These are phyloP conservation scores for Exophiala lecanii-corni DNA, from an alignment of 2,329 filamentous ascomycete species.

Conservation along the genomic window DNA sequence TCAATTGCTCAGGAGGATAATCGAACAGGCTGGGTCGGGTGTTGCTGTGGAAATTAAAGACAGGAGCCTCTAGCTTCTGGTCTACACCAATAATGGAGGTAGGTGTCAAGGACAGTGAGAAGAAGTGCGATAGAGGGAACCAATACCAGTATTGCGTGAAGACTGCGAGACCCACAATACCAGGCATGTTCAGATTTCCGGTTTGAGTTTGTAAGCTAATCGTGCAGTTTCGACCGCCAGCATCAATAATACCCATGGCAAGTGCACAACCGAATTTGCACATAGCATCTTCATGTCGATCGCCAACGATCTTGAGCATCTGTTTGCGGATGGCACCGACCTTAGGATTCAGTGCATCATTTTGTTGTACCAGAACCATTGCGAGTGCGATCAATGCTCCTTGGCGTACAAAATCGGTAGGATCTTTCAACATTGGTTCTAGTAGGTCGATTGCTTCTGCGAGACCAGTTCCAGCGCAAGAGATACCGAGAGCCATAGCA, in stretches of 20 bases:
- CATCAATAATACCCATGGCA: conserved; percentile 94
- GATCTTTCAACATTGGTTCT: conserved; percentile 99
- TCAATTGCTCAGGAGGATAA: conserved; percentile 93
- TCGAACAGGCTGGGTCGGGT: conserved; percentile 94
- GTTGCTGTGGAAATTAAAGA: conserved; percentile 93
- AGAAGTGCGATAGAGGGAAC: conserved; percentile 98
- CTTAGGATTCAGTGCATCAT: conserved; percentile 97
- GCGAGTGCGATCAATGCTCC: conserved; percentile 88
- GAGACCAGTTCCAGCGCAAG: conserved; percentile 90
- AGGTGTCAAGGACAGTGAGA: conserved; percentile 92
- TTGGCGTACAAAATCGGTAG: conserved; percentile 95
- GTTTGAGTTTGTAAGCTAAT: conserved; percentile 97
- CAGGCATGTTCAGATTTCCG: conserved; percentile 97
- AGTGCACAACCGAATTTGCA: conserved; percentile 96
- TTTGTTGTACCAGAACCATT: conserved; percentile 99
- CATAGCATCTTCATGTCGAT: conserved; percentile 98
- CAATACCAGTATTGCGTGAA: conserved; percentile 99
- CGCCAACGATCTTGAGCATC: conserved; percentile 86
- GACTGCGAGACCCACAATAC: conserved; percentile 94
- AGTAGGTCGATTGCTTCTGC: conserved; percentile 95
- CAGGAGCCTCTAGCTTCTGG: conserved; percentile 85
- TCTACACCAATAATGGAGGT: conserved; percentile 94
- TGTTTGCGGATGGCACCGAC: conserved; percentile 86
- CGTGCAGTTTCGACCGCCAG: conserved; percentile 95
- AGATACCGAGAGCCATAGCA: conserved; percentile 96